Evolutionary conservation across 257 asterid genomes (phyloP).

Genomic region (Asclepias syriaca): DNA sequence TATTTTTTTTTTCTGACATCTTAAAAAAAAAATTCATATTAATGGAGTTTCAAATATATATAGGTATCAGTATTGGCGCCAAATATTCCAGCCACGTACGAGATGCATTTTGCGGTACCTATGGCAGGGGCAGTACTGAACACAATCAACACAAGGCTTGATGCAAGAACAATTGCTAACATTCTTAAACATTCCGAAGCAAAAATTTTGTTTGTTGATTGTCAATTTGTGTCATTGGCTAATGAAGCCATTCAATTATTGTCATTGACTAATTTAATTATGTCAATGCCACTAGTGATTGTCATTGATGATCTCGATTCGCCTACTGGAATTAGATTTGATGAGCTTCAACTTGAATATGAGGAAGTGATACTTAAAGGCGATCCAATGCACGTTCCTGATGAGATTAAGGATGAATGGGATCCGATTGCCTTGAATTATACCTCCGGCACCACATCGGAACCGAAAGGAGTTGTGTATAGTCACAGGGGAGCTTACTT

Average conservation of each 20-base stretch:
- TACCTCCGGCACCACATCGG: constrained; percentile 88
- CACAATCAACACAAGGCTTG: constrained; percentile 72
- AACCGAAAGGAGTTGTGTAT: constrained; percentile 81
- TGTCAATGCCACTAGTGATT: constrained; percentile 43
- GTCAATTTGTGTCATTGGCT: constrained; percentile 44
- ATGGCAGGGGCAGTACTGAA: constrained; percentile 93
- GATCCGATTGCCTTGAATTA: constrained; percentile 80
- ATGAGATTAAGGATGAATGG: constrained; percentile 57
- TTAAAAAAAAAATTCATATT: no score
- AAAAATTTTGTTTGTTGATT: constrained; percentile 56
- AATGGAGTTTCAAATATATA: no score
- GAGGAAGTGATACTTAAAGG: constrained; percentile 49
- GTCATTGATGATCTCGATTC: constrained; percentile 55
- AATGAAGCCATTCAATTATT: constrained; percentile 39
- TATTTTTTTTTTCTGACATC: neutral
- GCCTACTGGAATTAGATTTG: constrained; percentile 50
- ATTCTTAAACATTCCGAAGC: constrained; percentile 73
- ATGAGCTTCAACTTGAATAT: constrained; percentile 46
- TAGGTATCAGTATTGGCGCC: constrained; percentile 90
- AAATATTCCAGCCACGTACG: constrained; percentile 78
- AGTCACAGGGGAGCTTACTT: constrained; percentile 83
- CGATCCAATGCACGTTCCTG: constrained; percentile 26
- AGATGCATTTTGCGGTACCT: constrained; percentile 91
- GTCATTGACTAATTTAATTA: constrained; percentile 26
- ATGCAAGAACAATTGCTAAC: constrained; percentile 55